phyloP scores from a whole-genome alignment of 768 basidiomycete species.

The Ephemerocybe angulata region DNA sequence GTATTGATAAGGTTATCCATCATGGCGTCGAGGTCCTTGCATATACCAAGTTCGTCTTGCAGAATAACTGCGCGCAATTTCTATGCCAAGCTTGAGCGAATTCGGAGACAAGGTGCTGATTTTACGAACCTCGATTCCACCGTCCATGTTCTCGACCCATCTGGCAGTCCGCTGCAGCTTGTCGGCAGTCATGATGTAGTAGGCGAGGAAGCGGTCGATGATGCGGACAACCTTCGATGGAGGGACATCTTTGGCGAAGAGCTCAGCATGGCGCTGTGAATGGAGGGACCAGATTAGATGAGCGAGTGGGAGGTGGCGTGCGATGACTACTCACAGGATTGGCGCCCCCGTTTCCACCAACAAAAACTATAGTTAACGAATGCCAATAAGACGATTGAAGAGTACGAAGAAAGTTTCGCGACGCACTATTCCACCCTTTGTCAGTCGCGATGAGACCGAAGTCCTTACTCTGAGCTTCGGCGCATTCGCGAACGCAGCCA shows the following conservation, averaged over 20 bases:
- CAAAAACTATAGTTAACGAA: constrained; percentile 39
- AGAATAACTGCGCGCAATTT: constrained; percentile 62
- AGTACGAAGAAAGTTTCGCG: background rate
- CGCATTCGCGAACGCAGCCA: constrained; percentile 73
- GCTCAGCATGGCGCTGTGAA: constrained; percentile 54
- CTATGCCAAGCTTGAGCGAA: constrained; percentile 20
- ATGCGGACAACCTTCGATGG: constrained; percentile 54
- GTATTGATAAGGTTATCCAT: constrained; percentile 66
- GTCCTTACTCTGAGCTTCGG: constrained; percentile 67
- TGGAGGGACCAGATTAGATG: constrained; percentile 15
- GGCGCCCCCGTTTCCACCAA: constrained; percentile 70
- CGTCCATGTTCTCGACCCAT: constrained; percentile 70
- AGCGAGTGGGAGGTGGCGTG: background rate
- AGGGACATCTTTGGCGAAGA: constrained; percentile 67
- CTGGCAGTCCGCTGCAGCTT: constrained; percentile 66
- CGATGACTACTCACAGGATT: constrained; percentile 30
- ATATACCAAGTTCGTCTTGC: constrained; percentile 71
- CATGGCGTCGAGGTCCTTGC: constrained; percentile 58
- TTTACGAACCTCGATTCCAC: constrained; percentile 52
- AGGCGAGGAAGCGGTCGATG: constrained; percentile 62
- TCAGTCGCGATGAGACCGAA: constrained; percentile 75
- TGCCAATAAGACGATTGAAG: background rate
- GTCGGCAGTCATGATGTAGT: constrained; percentile 73
- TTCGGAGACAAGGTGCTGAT: background rate
- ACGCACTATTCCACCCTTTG: constrained; percentile 70